Evolutionary conservation across 106 monocot genomes (phyloP).

Genomic region (Dendrobium officinale): DNA sequence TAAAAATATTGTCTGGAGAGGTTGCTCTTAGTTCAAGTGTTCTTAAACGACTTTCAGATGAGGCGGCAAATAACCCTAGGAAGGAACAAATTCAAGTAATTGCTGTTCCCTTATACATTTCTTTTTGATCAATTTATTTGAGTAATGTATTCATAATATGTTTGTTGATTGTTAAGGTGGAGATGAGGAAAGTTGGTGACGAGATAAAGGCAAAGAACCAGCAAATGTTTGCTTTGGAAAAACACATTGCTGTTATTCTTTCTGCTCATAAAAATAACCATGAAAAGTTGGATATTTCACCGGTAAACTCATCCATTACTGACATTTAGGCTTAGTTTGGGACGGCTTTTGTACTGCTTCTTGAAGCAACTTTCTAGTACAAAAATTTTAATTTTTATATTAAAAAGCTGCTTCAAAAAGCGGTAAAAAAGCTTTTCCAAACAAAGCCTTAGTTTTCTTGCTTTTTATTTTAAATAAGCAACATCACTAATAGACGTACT

Average conservation of each 20-base stretch:
- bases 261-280: constrained; percentile 32
- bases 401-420: too few relatives aligned
- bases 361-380: too few relatives aligned
- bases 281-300: constrained; percentile 37
- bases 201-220: constrained; percentile 71
- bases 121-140: neutral
- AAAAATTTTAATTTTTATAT: too few relatives aligned
- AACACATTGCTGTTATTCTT: constrained; percentile 56
- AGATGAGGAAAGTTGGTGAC: constrained; percentile 58
- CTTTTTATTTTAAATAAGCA: constrained; percentile 2
- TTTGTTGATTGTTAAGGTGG: constrained; percentile 43
- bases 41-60: constrained; percentile 75
- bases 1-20: constrained; percentile 90
- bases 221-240: constrained; percentile 71
- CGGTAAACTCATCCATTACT: constrained; percentile 25
- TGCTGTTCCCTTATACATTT: neutral
- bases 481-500: neutral
- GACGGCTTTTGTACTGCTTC: too few relatives aligned
- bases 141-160: neutral
- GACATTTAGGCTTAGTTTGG: too few relatives aligned
- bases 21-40: constrained; percentile 76
- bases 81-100: constrained; percentile 81
- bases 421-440: too few relatives aligned
- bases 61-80: constrained; percentile 52
- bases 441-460: neutral